Evolutionary conservation across 768 basidiomycete genomes (phyloP).

Genomic region (Termitomyces sp.): DNA sequence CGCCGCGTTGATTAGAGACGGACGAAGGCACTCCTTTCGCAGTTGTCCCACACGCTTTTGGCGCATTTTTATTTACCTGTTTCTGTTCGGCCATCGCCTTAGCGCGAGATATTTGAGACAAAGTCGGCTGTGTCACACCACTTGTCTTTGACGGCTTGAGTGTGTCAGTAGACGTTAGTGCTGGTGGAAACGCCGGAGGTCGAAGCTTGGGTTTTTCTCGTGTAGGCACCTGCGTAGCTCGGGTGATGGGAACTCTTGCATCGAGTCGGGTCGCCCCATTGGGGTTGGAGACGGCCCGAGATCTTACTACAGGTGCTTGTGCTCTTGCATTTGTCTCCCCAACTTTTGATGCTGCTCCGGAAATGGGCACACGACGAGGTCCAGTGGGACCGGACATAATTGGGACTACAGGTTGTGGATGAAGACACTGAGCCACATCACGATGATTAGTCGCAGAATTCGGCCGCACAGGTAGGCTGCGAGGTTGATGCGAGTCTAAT

Average conservation of each 20-base stretch:
- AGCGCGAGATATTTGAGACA: slow-evolving; percentile 22
- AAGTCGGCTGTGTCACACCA: slow-evolving; percentile 20
- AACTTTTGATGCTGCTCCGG: slow-evolving; percentile 1
- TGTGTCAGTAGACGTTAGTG: neutral
- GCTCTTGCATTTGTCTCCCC: neutral
- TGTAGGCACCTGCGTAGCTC: neutral
- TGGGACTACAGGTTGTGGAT: neutral
- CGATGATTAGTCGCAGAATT: slow-evolving; percentile 8
- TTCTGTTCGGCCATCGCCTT: slow-evolving; percentile 15
- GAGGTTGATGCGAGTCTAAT: neutral
- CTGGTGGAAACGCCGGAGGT: neutral
- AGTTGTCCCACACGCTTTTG: slow-evolving; percentile 11
- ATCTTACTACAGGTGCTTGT: neutral
- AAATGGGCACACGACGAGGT: slow-evolving; percentile 11
- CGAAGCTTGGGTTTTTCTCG: slow-evolving; percentile 2
- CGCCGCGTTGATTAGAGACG: neutral
- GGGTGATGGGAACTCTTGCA: neutral
- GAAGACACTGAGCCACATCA: slow-evolving; percentile 3
- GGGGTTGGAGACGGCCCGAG: slow-evolving; percentile 4
- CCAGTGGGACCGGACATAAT: slow-evolving; percentile 4
- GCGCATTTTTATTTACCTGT: neutral
- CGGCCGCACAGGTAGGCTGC: slow-evolving; percentile 5
- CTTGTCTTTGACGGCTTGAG: slow-evolving; percentile 6
- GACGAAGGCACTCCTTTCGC: neutral
- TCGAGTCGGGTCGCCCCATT: neutral